A percentile compares a stretch with the other conserved stretches of the same genome.
phyloP scores from a whole-genome alignment of 257 asterid genomes.

The Lithospermum erythrorhizon region DNA sequence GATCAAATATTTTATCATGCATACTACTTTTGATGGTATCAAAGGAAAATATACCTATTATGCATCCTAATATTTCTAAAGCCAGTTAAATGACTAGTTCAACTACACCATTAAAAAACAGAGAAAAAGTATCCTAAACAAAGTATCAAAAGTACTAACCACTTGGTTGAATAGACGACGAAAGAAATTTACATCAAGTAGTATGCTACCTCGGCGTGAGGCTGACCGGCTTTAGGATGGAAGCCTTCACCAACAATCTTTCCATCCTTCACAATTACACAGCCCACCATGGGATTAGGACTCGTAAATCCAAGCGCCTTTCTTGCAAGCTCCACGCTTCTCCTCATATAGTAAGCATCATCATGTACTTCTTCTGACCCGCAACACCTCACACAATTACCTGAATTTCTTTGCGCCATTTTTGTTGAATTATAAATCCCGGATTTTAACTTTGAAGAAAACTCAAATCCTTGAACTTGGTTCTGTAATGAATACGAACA shows the following conservation, averaged over 20 bases:
- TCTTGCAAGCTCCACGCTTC: slow-evolving; percentile 76
- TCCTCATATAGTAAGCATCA: slow-evolving; percentile 69
- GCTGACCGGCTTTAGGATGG: slow-evolving; percentile 97
- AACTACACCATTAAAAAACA: no score
- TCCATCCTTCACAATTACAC: slow-evolving; percentile 78
- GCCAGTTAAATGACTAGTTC: no score
- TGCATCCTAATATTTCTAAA: no score
- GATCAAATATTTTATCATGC: no score
- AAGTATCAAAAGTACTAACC: no score
- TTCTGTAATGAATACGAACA: slow-evolving; percentile 4
- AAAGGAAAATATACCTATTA: no score
- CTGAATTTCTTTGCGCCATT: slow-evolving; percentile 25
- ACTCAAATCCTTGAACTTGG: slow-evolving; percentile 15
- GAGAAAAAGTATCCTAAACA: no score
- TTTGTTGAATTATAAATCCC: slow-evolving; percentile 30
- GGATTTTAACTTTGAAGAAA: slow-evolving; percentile 15
- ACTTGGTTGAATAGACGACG: no score
- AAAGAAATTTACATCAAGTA: not conserved
- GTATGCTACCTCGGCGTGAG: slow-evolving; percentile 81
- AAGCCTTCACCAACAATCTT: slow-evolving; percentile 81
- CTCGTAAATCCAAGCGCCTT: slow-evolving; percentile 74
- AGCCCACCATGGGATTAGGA: slow-evolving; percentile 98
- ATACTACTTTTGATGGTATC: no score
- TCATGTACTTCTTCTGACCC: slow-evolving; percentile 20
- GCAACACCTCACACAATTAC: slow-evolving; percentile 27